Percentiles rank a stretch among this genome's conserved stretches.
phyloP scores from a whole-genome alignment of 164 flowering plant species.

The Platanus orientalis region DNA sequence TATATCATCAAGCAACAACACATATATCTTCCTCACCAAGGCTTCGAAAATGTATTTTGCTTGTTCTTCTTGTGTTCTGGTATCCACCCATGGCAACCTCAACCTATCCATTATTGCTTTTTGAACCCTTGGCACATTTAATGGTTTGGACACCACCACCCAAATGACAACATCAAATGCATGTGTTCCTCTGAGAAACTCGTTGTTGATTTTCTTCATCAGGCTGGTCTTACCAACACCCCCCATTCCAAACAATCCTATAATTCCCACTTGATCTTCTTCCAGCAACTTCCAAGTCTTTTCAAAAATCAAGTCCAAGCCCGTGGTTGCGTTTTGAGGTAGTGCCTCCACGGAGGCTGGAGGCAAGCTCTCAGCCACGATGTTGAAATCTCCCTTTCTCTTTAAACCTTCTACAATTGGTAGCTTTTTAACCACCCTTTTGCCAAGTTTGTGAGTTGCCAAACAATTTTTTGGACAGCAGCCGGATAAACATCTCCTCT shows the following conservation, averaged over 20 bases:
- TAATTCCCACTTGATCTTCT: no score
- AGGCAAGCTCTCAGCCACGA: background rate
- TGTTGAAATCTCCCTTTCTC: background rate
- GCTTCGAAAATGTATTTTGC: background rate
- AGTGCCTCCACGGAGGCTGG: background rate
- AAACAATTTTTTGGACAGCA: no score
- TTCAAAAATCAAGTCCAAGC: background rate
- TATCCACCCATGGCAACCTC: background rate
- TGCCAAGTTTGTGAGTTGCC: slow-evolving; percentile 9
- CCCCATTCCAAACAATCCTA: no score
- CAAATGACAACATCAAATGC: no score
- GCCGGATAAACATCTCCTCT: no score
- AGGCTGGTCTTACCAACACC: no score
- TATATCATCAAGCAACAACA: slow-evolving; percentile 12
- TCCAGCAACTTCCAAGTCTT: background rate
- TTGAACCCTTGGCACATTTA: background rate
- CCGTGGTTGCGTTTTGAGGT: background rate
- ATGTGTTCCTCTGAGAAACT: no score
- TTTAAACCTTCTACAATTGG: background rate
- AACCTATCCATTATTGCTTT: background rate
- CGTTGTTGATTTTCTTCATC: no score
- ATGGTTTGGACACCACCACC: no score
- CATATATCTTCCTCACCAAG: slow-evolving; percentile 2
- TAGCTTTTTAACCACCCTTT: background rate
- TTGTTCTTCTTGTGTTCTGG: background rate